Percentiles rank a stretch among this genome's conserved stretches.
Conservation (phyloP, 116 monocot species). For the Cymodocea nodosa region DNA sequence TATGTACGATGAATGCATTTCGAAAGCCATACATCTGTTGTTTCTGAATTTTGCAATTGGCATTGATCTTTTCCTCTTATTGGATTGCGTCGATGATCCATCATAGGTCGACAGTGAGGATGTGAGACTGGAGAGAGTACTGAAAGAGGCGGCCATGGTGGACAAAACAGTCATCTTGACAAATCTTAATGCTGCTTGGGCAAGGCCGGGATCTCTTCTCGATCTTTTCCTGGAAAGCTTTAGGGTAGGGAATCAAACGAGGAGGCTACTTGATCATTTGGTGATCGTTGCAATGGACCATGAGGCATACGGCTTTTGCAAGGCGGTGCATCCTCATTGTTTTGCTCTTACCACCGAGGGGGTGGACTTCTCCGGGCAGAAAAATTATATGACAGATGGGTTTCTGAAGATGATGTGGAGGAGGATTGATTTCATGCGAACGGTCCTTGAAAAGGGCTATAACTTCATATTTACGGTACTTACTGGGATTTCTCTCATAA, state of each 20-base stretch:
- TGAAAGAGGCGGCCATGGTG: slow-evolving; percentile 46
- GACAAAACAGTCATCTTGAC: slow-evolving; percentile 55
- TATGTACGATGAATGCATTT: no score
- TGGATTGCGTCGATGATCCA: no score
- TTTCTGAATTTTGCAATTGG: no score
- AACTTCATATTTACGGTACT: no score
- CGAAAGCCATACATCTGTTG: no score
- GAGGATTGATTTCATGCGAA: no score
- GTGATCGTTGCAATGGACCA: slow-evolving; percentile 47
- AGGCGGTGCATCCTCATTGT: slow-evolving; percentile 29
- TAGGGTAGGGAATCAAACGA: slow-evolving; percentile 26
- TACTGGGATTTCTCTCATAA: no score
- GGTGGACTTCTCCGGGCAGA: slow-evolving; percentile 48
- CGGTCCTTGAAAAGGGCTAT: no score
- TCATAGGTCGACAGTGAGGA: slow-evolving; percentile 11
- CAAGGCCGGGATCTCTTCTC: slow-evolving; percentile 22
- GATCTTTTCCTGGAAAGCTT: slow-evolving; percentile 62
- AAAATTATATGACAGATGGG: slow-evolving; percentile 34
- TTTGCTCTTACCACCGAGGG: slow-evolving; percentile 37
- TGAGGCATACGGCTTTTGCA: slow-evolving; percentile 38
- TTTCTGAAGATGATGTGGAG: slow-evolving; percentile 22
- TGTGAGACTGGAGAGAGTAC: slow-evolving; percentile 25
- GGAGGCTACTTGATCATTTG: slow-evolving; percentile 39
- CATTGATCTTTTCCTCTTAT: no score
- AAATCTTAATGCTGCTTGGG: slow-evolving; percentile 42